These are phyloP conservation scores for Ambrosia trifida DNA, from an alignment of 129 eudicot genomes.

Conservation along the genomic window DNA sequence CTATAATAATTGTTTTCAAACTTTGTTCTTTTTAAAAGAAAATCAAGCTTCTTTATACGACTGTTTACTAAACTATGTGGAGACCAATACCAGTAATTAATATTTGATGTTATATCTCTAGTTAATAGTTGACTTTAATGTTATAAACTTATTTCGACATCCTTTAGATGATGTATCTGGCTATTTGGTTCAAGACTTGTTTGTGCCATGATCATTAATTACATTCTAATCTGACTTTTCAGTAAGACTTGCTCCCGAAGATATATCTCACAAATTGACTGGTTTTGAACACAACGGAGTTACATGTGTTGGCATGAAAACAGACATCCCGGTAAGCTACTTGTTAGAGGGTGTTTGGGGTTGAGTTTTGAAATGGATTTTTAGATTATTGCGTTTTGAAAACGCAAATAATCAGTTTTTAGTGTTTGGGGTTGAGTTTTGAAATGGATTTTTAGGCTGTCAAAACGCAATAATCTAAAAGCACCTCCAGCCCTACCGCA, in stretches of 20 bases:
- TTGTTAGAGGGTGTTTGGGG: too few species aligned
- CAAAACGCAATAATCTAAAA: too few species aligned
- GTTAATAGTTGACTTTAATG: not conserved
- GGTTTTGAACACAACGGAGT: conserved; percentile 96
- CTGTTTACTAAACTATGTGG: not conserved
- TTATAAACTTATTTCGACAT: not conserved
- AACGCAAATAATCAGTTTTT: too few species aligned
- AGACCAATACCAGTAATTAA: not conserved
- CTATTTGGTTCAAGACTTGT: conserved; percentile 3
- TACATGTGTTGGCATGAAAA: conserved; percentile 94
- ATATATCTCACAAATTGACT: conserved; percentile 61
- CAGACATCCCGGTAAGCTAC: conserved; percentile 83
- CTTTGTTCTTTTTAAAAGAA: not conserved
- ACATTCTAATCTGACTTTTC: conserved; percentile 30
- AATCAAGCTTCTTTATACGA: not conserved
- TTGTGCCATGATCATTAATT: conserved; percentile 3
- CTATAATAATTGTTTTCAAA: not conserved
- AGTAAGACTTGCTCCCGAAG: conserved; percentile 99
- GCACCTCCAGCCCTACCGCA: too few species aligned
- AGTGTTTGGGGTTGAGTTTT: too few species aligned
- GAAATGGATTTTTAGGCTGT: too few species aligned
- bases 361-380: too few species aligned
- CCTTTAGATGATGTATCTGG: not conserved
- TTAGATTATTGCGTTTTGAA: too few species aligned
- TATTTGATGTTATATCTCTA: not conserved